Conservation (phyloP, 345 rosid species). For the Eucalyptus curtisii region DNA sequence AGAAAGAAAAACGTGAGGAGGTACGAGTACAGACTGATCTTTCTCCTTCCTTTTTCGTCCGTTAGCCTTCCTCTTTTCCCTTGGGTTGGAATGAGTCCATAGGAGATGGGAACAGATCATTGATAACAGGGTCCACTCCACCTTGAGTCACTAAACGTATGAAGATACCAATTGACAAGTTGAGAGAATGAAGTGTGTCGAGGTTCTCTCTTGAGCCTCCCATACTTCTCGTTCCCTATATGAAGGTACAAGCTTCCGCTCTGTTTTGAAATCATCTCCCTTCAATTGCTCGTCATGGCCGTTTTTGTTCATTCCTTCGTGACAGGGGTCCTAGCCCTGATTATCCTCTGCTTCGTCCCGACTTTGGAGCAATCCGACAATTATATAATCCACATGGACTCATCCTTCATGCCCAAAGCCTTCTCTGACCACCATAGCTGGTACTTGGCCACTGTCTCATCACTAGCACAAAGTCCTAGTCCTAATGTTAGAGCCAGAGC, state of each 20-base stretch:
- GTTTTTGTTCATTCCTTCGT: neutral
- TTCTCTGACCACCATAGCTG: constrained; percentile 13
- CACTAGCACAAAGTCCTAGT: neutral
- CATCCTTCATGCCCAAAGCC: constrained; percentile 28
- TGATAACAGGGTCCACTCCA: neutral
- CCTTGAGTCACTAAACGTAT: neutral
- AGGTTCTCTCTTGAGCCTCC: neutral
- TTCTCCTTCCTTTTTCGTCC: neutral
- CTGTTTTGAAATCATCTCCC: neutral
- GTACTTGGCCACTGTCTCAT: constrained; percentile 23
- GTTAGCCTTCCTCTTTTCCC: neutral
- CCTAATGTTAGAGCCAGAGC: neutral
- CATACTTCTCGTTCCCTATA: neutral
- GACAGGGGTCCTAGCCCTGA: neutral
- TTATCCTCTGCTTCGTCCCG: neutral
- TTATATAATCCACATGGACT: constrained; percentile 35
- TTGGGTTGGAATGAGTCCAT: neutral
- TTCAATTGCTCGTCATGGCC: neutral
- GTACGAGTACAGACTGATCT: neutral
- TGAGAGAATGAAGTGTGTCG: neutral
- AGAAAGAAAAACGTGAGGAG: neutral
- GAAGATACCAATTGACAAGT: neutral
- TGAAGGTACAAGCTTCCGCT: neutral
- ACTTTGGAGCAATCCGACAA: constrained; percentile 7
- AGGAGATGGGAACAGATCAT: neutral